Conservation (phyloP, 768 basidiomycete genomes). For the Pleurotus eryngii region DNA sequence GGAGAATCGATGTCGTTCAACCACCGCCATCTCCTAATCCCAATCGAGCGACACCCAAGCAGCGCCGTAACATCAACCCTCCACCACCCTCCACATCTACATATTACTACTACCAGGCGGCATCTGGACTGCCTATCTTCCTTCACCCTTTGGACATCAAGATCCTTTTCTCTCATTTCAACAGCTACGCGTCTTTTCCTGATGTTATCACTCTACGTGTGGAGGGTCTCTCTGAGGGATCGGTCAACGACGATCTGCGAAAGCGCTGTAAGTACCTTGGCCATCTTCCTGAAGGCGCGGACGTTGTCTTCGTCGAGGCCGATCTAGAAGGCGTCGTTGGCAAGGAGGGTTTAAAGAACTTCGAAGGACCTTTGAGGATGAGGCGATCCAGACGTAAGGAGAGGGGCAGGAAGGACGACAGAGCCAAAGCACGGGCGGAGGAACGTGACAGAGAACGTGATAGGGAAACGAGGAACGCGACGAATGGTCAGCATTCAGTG, state of each 20-base stretch:
- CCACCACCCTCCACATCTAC: conserved; percentile 85
- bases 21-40: conserved; percentile 9
- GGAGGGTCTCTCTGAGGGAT: conserved; percentile 69
- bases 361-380: conserved; percentile 77
- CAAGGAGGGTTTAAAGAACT: conserved; percentile 69
- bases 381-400: conserved; percentile 74
- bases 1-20: conserved; percentile 6
- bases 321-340: conserved; percentile 80
- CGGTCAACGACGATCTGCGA: conserved; percentile 90
- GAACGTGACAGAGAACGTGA: conserved; percentile 67
- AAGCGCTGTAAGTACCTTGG: conserved; percentile 95
- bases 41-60: conserved; percentile 46
- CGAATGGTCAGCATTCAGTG: conserved; percentile 13
- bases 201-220: conserved; percentile 78
- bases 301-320: conserved; percentile 92
- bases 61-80: conserved; percentile 79
- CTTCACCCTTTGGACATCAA: conserved; percentile 95
- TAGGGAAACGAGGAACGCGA: conserved; percentile 16
- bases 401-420: conserved; percentile 83
- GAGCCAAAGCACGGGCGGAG: conserved; percentile 76
- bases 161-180: conserved; percentile 83
- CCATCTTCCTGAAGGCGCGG: conserved; percentile 87
- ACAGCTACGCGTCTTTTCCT: conserved; percentile 79
- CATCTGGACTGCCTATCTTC: conserved; percentile 87
- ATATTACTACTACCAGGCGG: conserved; percentile 95